Evolutionary conservation across 495 filamentous ascomycete species (phyloP).

Genomic region (Oidiodendron maius): DNA sequence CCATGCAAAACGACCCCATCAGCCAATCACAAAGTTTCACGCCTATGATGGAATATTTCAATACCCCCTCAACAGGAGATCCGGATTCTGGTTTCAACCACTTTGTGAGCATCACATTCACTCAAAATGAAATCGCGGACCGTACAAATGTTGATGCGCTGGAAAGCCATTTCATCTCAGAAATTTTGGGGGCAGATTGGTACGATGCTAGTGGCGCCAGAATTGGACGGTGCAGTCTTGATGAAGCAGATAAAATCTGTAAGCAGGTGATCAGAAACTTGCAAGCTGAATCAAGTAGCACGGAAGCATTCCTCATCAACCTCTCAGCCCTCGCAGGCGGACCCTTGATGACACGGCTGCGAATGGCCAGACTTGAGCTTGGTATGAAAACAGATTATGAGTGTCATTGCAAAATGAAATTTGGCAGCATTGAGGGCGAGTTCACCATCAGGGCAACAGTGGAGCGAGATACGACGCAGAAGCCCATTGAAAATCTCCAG

Average conservation of each 20-base stretch:
- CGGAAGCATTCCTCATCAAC: conserved; percentile 48
- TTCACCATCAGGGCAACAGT: conserved; percentile 45
- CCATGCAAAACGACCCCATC: neutral
- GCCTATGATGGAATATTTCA: conserved; percentile 21
- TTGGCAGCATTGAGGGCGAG: conserved; percentile 34
- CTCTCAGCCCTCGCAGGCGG: conserved; percentile 43
- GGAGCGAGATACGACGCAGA: conserved; percentile 20
- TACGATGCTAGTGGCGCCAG: conserved; percentile 28
- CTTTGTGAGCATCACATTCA: conserved; percentile 17
- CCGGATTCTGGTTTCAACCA: conserved; percentile 14
- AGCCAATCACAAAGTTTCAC: conserved; percentile 1
- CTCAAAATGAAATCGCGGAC: conserved; percentile 25
- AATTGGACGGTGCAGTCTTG: conserved; percentile 32
- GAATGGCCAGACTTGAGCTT: conserved; percentile 32
- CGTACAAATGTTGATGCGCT: conserved; percentile 41
- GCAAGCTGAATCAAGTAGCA: conserved; percentile 30
- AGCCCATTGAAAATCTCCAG: neutral
- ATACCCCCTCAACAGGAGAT: neutral
- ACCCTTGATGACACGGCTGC: conserved; percentile 33
- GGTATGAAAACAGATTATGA: conserved; percentile 31
- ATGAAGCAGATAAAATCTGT: conserved; percentile 40
- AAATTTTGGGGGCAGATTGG: conserved; percentile 37
- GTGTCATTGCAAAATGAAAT: conserved; percentile 40
- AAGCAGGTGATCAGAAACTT: conserved; percentile 40
- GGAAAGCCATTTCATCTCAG: conserved; percentile 37